Evolutionary conservation across 176 grass and related monocot genomes (phyloP), one percentile per base, ranked within the genome.

Genomic region (Secale cereale): DNA sequence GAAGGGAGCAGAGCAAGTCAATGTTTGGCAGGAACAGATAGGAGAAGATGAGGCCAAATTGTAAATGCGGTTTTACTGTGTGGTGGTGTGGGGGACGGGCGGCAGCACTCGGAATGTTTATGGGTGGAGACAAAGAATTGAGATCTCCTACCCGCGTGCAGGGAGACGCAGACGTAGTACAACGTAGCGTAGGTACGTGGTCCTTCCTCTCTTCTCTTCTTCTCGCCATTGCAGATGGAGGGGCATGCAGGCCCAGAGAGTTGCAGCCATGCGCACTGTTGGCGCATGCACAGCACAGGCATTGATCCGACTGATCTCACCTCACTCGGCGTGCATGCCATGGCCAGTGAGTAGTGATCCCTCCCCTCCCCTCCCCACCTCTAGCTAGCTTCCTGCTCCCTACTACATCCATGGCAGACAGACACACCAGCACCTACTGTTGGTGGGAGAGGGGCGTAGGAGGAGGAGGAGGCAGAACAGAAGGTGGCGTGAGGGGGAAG

Each of bases 51-150:
- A 57, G 23, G 75, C 76, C 56, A 37, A 78, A 78, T 40, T 40
- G 54, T 61, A 39, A 78, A 78, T 61, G 33, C 76, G 25, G 41
- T 74, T 74, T 28, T 48, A 74, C 65, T 79, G 79, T 81, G 80
- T 80, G 59, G 54, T n/a, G n/a, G n/a, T n/a, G n/a, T n/a, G n/a
- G n/a, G n/a, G n/a, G n/a, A n/a, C n/a, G n/a, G n/a, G 30, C 2
- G 30, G 41, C 81, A 76, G 59, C 86, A 84, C 89, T 91, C 69
- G 84, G 94, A 93, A 97, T 96, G 88, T 93, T 91, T 91, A 90
- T 87, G 81, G 84, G 91, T 78, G 85, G 73, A 87, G 91, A 92
- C 91, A 91, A 87, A 82, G 67, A 28, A 87, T 90, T 77, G 78
- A 86, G 90, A 88, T 78, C 61, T 71, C 40, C 32, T 70, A 20